phyloP scores from a whole-genome alignment of 257 asterid genomes.

The Lavandula angustifolia region DNA sequence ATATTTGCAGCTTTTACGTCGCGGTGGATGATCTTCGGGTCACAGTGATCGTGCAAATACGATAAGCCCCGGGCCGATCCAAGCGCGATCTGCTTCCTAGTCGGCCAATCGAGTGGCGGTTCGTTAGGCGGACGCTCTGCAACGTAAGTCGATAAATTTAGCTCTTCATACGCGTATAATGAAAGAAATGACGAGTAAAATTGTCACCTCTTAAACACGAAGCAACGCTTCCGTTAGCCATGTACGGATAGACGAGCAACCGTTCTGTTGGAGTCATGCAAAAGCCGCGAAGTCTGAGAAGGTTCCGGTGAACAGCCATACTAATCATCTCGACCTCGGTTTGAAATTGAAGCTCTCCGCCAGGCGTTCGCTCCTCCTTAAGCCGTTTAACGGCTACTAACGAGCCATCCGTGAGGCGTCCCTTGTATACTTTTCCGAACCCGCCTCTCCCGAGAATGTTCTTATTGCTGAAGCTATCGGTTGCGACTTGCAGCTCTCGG shows the following conservation, averaged over 20 bases:
- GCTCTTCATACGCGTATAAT: neutral
- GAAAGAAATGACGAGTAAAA: neutral
- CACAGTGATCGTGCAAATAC: constrained; percentile 57
- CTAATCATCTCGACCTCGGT: constrained; percentile 60
- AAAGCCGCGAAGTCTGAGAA: constrained; percentile 56
- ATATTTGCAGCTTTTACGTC: constrained; percentile 64
- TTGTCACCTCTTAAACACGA: constrained; percentile 55
- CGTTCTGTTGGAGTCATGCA: constrained; percentile 66
- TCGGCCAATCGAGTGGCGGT: constrained; percentile 56
- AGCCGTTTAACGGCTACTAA: constrained; percentile 57
- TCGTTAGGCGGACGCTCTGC: constrained; percentile 57
- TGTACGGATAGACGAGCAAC: constrained; percentile 57
- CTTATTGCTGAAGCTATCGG: constrained; percentile 55
- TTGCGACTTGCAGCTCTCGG: constrained; percentile 58
- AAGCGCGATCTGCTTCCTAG: constrained; percentile 52
- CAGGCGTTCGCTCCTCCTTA: constrained; percentile 57
- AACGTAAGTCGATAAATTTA: neutral
- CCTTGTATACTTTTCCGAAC: constrained; percentile 57
- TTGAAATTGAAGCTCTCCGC: constrained; percentile 61
- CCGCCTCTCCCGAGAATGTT: constrained; percentile 56
- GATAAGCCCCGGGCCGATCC: constrained; percentile 65
- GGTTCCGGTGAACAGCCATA: constrained; percentile 62
- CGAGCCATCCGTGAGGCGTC: constrained; percentile 51
- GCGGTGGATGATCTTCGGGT: constrained; percentile 56
- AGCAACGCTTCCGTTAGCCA: constrained; percentile 67